Evolutionary conservation across 75 land plant genomes (phyloP).

Genomic region (Gnetum montanum): DNA sequence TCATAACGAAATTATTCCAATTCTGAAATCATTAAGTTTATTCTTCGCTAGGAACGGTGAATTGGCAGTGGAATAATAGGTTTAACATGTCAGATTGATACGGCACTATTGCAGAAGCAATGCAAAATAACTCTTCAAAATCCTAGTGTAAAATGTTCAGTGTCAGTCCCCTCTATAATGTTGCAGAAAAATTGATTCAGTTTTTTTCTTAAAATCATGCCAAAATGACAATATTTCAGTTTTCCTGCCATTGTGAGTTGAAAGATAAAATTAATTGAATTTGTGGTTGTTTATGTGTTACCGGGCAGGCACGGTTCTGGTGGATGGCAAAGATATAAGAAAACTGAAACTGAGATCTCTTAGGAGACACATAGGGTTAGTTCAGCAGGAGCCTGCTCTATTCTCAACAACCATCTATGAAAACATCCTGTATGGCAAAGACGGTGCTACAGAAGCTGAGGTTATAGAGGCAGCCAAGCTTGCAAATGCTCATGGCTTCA

Average conservation of each 20-base stretch:
- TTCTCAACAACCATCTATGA: constrained; percentile 64
- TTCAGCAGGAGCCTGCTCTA: constrained; percentile 79
- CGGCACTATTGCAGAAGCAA: too few species aligned
- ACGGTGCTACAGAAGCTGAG: constrained; percentile 55
- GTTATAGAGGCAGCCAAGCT: constrained; percentile 54
- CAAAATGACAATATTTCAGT: too few species aligned
- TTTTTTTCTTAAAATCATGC: not conserved
- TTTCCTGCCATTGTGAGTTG: too few species aligned
- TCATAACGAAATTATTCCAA: constrained; percentile 52
- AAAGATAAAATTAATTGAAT: constrained; percentile 4
- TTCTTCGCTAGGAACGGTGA: too few species aligned
- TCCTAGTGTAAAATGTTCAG: constrained; percentile 8
- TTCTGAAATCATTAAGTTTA: not conserved
- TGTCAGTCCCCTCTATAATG: not conserved
- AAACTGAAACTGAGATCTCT: constrained; percentile 44
- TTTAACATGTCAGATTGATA: too few species aligned
- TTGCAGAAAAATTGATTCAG: not conserved
- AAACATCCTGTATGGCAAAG: constrained; percentile 71
- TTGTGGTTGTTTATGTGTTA: not conserved
- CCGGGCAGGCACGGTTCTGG: constrained; percentile 3
- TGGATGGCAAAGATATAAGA: constrained; percentile 48
- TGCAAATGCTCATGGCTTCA: constrained; percentile 80
- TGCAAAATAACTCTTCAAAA: constrained; percentile 1
- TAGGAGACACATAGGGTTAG: constrained; percentile 57
- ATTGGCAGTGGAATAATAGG: too few species aligned